Conservation (phyloP, 176 grass and related monocot genomes). For the Cocos nucifera region DNA sequence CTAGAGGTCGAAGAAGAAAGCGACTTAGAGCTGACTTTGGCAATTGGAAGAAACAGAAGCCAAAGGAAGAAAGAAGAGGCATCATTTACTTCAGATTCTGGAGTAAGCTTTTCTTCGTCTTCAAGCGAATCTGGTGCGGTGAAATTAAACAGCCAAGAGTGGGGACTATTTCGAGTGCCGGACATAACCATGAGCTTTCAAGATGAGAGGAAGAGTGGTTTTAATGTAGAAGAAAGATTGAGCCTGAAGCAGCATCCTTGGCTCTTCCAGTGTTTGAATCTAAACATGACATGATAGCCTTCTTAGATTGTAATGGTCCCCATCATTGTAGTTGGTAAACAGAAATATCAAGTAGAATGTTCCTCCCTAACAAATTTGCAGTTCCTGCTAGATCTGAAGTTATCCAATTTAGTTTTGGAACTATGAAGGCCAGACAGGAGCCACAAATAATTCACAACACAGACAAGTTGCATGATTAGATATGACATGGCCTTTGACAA, state of each 20-base stretch:
- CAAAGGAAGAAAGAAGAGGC: constrained; percentile 33
- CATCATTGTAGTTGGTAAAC: too few species aligned
- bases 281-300: constrained; percentile 51
- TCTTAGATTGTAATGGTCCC: not conserved
- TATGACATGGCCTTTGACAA: too few species aligned
- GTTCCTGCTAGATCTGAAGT: too few species aligned
- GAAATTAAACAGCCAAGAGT: not conserved
- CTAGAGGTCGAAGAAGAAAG: constrained; percentile 23
- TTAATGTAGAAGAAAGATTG: constrained; percentile 1
- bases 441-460: too few species aligned
- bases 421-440: too few species aligned
- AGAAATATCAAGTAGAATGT: too few species aligned
- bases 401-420: too few species aligned
- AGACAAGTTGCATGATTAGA: too few species aligned
- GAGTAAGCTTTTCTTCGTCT: constrained; percentile 32
- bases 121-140: constrained; percentile 31
- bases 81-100: constrained; percentile 38
- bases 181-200: constrained; percentile 38
- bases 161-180: constrained; percentile 4
- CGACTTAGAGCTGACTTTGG: constrained; percentile 56
- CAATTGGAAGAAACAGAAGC: constrained; percentile 29
- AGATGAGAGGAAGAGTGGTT: constrained; percentile 29
- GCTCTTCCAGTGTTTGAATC: constrained; percentile 52
- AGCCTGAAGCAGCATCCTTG: constrained; percentile 52
- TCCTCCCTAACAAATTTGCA: too few species aligned